These are phyloP conservation scores for Candida pseudoglaebosa DNA, from an alignment of 805 yeast genomes.

Conservation along the genomic window DNA sequence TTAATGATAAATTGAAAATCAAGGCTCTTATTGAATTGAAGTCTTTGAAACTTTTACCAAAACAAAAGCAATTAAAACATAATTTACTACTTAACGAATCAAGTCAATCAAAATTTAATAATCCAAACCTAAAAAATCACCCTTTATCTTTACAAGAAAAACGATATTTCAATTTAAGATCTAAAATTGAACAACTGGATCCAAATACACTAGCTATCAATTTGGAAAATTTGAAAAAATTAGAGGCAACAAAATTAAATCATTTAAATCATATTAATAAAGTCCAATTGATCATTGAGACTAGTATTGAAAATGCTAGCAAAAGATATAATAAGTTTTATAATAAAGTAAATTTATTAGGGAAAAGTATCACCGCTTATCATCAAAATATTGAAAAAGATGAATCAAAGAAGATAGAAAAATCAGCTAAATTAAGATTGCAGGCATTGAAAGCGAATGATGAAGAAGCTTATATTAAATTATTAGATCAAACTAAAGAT, in stretches of 20 bases:
- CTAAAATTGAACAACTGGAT: slow-evolving; percentile 66
- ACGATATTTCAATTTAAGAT: slow-evolving; percentile 63
- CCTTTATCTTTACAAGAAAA: slow-evolving; percentile 63
- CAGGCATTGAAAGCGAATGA: slow-evolving; percentile 84
- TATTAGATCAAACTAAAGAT: slow-evolving; percentile 82
- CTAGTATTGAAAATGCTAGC: slow-evolving; percentile 21
- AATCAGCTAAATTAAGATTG: slow-evolving; percentile 82
- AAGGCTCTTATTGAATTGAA: slow-evolving; percentile 68
- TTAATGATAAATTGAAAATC: slow-evolving; percentile 54
- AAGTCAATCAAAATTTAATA: slow-evolving; percentile 52
- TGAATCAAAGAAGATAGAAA: slow-evolving; percentile 69
- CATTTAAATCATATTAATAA: slow-evolving; percentile 49
- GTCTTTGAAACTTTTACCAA: slow-evolving; percentile 57
- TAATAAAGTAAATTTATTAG: slow-evolving; percentile 22
- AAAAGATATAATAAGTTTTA: slow-evolving; percentile 17
- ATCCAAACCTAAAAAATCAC: slow-evolving; percentile 47
- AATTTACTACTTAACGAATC: slow-evolving; percentile 51
- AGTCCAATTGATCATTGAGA: slow-evolving; percentile 32
- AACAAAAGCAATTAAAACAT: slow-evolving; percentile 69
- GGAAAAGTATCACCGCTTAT: slow-evolving; percentile 39
- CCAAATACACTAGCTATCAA: slow-evolving; percentile 75
- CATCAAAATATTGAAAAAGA: slow-evolving; percentile 66
- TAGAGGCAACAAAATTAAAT: slow-evolving; percentile 49
- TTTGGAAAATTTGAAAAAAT: slow-evolving; percentile 64
- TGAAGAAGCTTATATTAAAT: slow-evolving; percentile 81